Evolutionary conservation across 768 basidiomycete species (phyloP).

Genomic region (Trametes cubensis): DNA sequence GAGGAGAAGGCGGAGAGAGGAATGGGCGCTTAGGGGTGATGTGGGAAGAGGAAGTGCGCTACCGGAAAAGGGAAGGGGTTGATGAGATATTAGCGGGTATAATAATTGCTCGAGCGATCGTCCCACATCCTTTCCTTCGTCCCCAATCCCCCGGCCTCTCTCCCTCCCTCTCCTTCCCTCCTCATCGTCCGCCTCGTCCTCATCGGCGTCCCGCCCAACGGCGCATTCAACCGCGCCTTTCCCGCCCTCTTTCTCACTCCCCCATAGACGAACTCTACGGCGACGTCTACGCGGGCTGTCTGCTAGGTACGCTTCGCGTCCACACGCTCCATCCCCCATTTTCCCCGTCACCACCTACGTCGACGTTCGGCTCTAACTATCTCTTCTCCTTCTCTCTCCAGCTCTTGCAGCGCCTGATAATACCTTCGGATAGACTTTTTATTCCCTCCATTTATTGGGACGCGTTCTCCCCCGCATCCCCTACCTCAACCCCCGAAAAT

Average conservation of each 20-base stretch:
- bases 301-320: slow-evolving; percentile 3
- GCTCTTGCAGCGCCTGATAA: slow-evolving; percentile 14
- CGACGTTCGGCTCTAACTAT: background rate
- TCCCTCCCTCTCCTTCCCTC: slow-evolving; percentile 10
- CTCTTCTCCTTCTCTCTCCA: background rate
- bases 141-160: slow-evolving; percentile 6
- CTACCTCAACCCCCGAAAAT: slow-evolving; percentile 36
- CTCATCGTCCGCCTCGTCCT: slow-evolving; percentile 15
- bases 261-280: slow-evolving; percentile 14
- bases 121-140: slow-evolving; percentile 18
- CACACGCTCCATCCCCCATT: background rate
- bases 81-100: slow-evolving; percentile 19
- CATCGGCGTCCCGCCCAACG: slow-evolving; percentile 18
- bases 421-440: slow-evolving; percentile 20
- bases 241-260: background rate
- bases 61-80: slow-evolving; percentile 10
- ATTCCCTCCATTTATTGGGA: slow-evolving; percentile 22
- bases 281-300: background rate
- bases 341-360: slow-evolving; percentile 1
- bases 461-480: slow-evolving; percentile 1
- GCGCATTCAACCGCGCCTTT: slow-evolving; percentile 24
- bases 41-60: slow-evolving; percentile 9
- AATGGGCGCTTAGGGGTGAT: slow-evolving; percentile 7
- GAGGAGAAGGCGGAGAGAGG: background rate
- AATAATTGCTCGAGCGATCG: slow-evolving; percentile 23